Conservation (phyloP, 2,329 filamentous ascomycete species). For the Saccharata proteae region DNA sequence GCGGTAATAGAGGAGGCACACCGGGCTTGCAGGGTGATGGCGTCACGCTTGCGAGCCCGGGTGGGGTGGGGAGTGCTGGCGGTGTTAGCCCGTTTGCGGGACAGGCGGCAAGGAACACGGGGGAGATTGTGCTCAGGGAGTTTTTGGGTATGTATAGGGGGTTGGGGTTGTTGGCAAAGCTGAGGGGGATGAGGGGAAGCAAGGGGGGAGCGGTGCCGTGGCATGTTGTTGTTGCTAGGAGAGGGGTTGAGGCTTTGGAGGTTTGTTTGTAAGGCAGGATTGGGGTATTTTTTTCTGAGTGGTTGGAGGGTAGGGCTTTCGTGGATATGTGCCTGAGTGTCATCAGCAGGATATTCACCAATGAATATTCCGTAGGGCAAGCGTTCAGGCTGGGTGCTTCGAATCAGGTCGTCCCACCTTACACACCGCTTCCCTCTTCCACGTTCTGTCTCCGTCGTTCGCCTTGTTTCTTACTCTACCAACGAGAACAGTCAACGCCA, state of each 20-base stretch:
- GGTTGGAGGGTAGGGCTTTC: too few relatives aligned
- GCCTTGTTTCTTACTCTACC: too few relatives aligned
- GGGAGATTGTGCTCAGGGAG: conserved; percentile 56
- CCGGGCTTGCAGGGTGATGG: background rate
- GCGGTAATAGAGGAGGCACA: background rate
- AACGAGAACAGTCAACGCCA: too few relatives aligned
- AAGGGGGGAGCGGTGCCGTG: conserved; percentile 55
- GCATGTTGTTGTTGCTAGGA: conserved; percentile 63
- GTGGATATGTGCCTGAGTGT: too few relatives aligned
- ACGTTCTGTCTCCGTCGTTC: too few relatives aligned
- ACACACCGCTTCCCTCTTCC: too few relatives aligned
- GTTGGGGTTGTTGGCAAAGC: conserved; percentile 55
- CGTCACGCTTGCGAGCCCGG: conserved; percentile 4
- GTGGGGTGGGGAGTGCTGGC: conserved; percentile 7
- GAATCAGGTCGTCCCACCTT: too few relatives aligned
- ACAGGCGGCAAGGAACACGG: conserved; percentile 16
- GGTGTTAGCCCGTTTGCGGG: conserved; percentile 2
- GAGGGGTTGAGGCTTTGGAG: conserved; percentile 50
- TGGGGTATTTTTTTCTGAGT: too few relatives aligned
- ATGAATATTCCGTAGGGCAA: too few relatives aligned
- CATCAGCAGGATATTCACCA: too few relatives aligned
- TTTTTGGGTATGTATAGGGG: conserved; percentile 58
- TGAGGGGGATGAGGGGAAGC: conserved; percentile 47
- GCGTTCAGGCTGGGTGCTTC: too few relatives aligned
- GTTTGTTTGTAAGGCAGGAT: conserved; percentile 11